phyloP scores from a whole-genome alignment of 768 basidiomycete species.

The Mycena indigotica region DNA sequence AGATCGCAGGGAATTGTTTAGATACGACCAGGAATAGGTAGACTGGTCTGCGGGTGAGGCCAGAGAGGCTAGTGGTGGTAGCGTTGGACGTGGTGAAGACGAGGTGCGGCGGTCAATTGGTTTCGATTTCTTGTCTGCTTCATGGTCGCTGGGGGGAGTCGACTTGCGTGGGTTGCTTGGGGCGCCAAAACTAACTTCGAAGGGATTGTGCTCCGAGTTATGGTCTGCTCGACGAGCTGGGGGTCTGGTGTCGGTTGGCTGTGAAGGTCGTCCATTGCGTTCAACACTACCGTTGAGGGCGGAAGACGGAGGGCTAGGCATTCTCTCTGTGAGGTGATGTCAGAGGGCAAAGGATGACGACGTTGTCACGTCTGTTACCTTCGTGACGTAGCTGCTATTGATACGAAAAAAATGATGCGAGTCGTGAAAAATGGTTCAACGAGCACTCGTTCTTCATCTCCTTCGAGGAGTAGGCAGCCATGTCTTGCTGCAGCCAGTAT shows the following conservation, averaged over 20 bases:
- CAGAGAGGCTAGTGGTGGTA: conserved; percentile 81
- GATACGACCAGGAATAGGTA: conserved; percentile 66
- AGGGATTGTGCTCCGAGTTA: conserved; percentile 2
- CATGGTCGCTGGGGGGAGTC: neutral
- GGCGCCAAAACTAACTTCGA: neutral
- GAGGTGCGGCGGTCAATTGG: conserved; percentile 39
- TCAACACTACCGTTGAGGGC: conserved; percentile 35
- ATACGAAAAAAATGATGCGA: too few relatives aligned
- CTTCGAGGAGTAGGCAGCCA: too few relatives aligned
- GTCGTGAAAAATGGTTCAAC: too few relatives aligned
- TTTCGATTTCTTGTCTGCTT: conserved; percentile 4
- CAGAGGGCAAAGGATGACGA: too few relatives aligned
- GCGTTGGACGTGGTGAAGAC: conserved; percentile 65
- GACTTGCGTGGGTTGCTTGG: conserved; percentile 7
- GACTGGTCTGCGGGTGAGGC: conserved; percentile 67
- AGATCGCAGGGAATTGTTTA: conserved; percentile 80
- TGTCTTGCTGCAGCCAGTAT: too few relatives aligned
- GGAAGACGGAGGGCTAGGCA: conserved; percentile 35
- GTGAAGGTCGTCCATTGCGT: conserved; percentile 26
- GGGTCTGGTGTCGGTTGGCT: conserved; percentile 30
- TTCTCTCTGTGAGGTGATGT: too few relatives aligned
- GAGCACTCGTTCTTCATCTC: too few relatives aligned
- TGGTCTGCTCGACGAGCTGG: conserved; percentile 16
- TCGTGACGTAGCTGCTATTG: too few relatives aligned
- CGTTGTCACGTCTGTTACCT: too few relatives aligned